Evolutionary conservation across 2,329 filamentous ascomycete genomes (phyloP), one percentile per base, ranked within the genome.

Genomic region (Balansia obtecta): DNA sequence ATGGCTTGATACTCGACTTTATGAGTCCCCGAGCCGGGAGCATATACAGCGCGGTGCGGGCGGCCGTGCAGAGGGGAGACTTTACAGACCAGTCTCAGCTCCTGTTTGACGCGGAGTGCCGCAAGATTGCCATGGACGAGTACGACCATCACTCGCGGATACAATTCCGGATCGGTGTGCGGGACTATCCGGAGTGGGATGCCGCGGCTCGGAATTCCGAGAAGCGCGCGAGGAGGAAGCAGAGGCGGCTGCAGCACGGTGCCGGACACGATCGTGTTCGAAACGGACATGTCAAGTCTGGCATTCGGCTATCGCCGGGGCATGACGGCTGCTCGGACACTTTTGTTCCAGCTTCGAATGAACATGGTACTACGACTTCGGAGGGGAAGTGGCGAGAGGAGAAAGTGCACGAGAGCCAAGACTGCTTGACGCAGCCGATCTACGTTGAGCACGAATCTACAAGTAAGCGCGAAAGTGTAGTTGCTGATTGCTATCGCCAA

Each of bases 1-100:
- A 45, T 13, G 32, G 48, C 22, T 12, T 53, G 39, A 50, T 53
- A n/a, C 11, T 12, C 9, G 51, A 53, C 13, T 53, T 53, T 33
- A 50, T 48, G 48, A 5, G 32, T 4, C 51, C 51, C 7, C 32
- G 22, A 13, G 22, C 32, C 13, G 42, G 22, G 8, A 53, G 51
- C 42, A 32, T 37, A 20, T 50, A 50, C 27, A 11, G 16, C 12
- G 48, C 43, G 11, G 48, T 50, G 22, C 48, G 45, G 15, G 48
- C 48, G 13, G 51, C 51, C 4, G 51, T 27, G 9, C n/a, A n/a
- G 22, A 32, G 45, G 15, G 37, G 16, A 7, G 45, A 50, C 9
- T 4, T 40, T n/a, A 20, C 15, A 11, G 51, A 53, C 40, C 44
- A 43, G 34, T 40, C 38, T 40, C 15, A 48, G 1, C 33, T 53